Percentiles rank a stretch among this genome's conserved stretches.
These are phyloP conservation scores for Sphaerulina populicola DNA, from an alignment of 2,329 filamentous ascomycete genomes.

Conservation along the genomic window DNA sequence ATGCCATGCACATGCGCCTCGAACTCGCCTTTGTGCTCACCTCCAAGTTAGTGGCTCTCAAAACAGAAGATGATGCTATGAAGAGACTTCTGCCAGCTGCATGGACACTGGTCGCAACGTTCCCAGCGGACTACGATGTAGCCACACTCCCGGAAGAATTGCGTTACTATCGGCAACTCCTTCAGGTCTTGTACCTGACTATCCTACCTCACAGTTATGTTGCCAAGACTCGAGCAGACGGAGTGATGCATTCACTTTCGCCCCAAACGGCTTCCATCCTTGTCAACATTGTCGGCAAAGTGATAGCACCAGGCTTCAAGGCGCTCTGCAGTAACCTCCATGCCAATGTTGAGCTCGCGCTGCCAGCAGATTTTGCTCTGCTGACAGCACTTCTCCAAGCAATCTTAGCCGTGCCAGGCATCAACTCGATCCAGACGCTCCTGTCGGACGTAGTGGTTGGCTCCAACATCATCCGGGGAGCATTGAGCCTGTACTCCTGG, in stretches of 20 bases:
- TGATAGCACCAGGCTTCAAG: conserved; percentile 75
- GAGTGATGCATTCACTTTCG: conserved; percentile 28
- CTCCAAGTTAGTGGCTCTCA: conserved; percentile 60
- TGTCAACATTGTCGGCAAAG: conserved; percentile 68
- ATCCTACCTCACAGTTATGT: conserved; percentile 53
- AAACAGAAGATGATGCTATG: conserved; percentile 44
- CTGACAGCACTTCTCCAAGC: conserved; percentile 83
- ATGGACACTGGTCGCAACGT: conserved; percentile 52
- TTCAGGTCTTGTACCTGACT: conserved; percentile 77
- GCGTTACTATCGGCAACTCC: conserved; percentile 70
- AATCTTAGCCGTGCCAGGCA: conserved; percentile 66
- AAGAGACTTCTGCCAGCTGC: conserved; percentile 48
- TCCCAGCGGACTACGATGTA: conserved; percentile 51
- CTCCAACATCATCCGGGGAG: conserved; percentile 65
- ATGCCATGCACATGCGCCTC: conserved; percentile 65
- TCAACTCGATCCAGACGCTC: conserved; percentile 48
- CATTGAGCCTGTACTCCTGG: conserved; percentile 86
- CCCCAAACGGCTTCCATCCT: conserved; percentile 48
- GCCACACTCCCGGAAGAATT: conserved; percentile 50
- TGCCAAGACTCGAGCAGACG: conserved; percentile 5
- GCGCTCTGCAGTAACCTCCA: conserved; percentile 75
- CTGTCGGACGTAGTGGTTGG: conserved; percentile 46
- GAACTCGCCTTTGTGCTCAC: conserved; percentile 75
- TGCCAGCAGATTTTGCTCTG: conserved; percentile 73
- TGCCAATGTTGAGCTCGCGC: conserved; percentile 35